phyloP scores from a whole-genome alignment of 768 basidiomycete species.

The Infundibulicybe gibba region DNA sequence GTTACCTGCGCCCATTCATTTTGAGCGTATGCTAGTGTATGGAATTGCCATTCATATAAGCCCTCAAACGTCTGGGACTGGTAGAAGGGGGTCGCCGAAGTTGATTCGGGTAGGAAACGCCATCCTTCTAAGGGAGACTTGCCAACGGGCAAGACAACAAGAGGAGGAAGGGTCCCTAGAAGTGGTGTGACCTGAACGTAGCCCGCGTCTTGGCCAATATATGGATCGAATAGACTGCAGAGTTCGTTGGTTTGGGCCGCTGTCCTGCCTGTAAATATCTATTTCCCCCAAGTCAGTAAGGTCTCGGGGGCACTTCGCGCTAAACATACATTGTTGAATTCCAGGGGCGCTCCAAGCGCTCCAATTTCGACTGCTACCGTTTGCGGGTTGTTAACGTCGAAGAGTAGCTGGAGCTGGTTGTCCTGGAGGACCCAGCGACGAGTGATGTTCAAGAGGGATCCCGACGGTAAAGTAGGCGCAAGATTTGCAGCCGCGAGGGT shows the following conservation, averaged over 20 bases:
- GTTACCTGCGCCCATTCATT: conserved; percentile 50
- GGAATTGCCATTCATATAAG: conserved; percentile 58
- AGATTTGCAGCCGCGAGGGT: conserved; percentile 48
- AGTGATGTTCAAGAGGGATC: conserved; percentile 43
- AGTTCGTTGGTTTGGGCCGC: conserved; percentile 47
- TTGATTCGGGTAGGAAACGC: conserved; percentile 52
- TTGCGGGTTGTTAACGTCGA: conserved; percentile 48
- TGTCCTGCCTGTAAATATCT: conserved; percentile 55
- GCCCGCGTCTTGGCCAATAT: conserved; percentile 54
- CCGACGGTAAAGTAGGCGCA: conserved; percentile 41
- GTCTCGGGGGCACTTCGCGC: background rate
- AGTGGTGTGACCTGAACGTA: conserved; percentile 51
- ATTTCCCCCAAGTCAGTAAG: background rate
- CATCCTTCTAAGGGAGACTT: conserved; percentile 54
- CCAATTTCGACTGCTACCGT: conserved; percentile 48
- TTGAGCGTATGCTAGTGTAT: conserved; percentile 52
- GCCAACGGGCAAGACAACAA: conserved; percentile 43
- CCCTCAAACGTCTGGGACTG: conserved; percentile 61
- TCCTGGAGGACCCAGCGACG: conserved; percentile 46
- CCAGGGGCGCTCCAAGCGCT: conserved; percentile 46
- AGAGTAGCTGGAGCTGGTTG: conserved; percentile 40
- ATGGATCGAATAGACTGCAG: conserved; percentile 55
- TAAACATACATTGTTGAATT: conserved; percentile 50
- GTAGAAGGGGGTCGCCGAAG: conserved; percentile 40
- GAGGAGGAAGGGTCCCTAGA: conserved; percentile 48